Evolutionary conservation across 1,284 basidiomycete genomes (phyloP).

Genomic region (Polyporus tsugae): DNA sequence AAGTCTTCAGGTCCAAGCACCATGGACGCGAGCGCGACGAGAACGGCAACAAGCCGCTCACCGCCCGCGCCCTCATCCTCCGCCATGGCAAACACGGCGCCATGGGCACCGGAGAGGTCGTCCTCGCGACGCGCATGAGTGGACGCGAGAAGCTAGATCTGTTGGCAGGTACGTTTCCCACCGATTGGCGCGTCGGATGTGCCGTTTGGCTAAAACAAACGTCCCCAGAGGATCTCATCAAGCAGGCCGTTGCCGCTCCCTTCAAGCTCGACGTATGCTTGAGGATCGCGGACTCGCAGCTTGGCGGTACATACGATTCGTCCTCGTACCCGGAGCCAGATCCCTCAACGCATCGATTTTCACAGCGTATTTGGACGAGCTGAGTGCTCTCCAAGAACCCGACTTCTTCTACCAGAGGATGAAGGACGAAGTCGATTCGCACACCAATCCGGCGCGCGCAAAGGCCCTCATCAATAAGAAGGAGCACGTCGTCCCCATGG

Average conservation of each 20-base stretch:
- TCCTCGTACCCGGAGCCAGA: not conserved
- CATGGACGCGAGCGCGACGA: conserved; percentile 48
- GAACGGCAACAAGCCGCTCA: conserved; percentile 65
- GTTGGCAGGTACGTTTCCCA: conserved; percentile 62
- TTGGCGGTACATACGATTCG: conserved; percentile 57
- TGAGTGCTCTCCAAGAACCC: conserved; percentile 67
- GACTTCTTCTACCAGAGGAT: conserved; percentile 65
- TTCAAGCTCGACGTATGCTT: conserved; percentile 69
- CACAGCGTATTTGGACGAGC: conserved; percentile 71
- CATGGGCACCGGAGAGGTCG: conserved; percentile 71
- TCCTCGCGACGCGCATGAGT: conserved; percentile 62
- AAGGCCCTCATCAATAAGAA: conserved; percentile 7
- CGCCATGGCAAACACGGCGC: conserved; percentile 78
- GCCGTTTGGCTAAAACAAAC: conserved; percentile 6
- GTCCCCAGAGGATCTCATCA: conserved; percentile 69
- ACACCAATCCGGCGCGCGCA: conserved; percentile 16
- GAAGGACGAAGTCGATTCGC: conserved; percentile 59
- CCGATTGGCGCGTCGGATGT: conserved; percentile 8
- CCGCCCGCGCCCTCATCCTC: conserved; percentile 72
- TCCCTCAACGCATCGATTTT: conserved; percentile 2
- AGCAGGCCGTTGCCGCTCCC: conserved; percentile 65
- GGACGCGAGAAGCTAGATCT: conserved; percentile 82
- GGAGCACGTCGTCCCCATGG: conserved; percentile 56
- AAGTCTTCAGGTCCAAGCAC: conserved; percentile 52
- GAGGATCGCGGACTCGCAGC: conserved; percentile 75